Base-by-base conservation (phyloP, 345 rosid species). In the Eutrema heterophyllum region DNA sequence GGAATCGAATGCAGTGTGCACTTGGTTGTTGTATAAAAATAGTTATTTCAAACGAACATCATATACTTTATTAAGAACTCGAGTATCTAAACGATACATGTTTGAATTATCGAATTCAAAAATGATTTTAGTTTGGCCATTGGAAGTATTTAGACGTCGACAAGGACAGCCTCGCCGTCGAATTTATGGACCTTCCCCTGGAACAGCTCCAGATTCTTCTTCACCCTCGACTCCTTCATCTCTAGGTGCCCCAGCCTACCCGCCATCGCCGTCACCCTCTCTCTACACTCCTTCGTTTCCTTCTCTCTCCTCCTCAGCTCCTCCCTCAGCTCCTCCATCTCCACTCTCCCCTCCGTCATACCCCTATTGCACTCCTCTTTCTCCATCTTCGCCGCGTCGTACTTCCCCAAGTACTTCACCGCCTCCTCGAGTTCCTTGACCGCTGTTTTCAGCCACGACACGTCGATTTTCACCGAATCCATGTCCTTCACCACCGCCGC, bases 401-500 rank as follows among this genome's bases (percentile, higher is more conserved):
- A 68, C 40, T 46, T 32, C 9, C 64, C 70, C 0, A 53, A 43
- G 36, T 15, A 68, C 55, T 75, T 65, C 13, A 78, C 49, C 5
- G 83, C 89, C 72, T 86, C 91, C 8, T 66, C 66, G 21, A 88
- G 79, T 50, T 87, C 88, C n/a, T 39, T 30, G 2, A 75, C 70
- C 11, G 50, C 50, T 15, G 26, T 53, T 62, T 75, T 75, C 7
- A 93, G 82, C 98, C 98, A 90, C 6, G 56, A 50, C 5, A 88
- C 88, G 16, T 89, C 83, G 10, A 93, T 88, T 58, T 71, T 83
- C 0, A 88, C 86, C 16, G 92, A 80, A 29, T 93, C 97, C 36
- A 90, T 85, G 62, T 93, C 98, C 75, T 86, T 93, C 29, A 93
- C 85, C 43, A 90, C 92, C 15, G 96, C 90, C 58, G 81, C 56